Conservation (phyloP, 2,329 filamentous ascomycete genomes). For the Venturia effusa region DNA sequence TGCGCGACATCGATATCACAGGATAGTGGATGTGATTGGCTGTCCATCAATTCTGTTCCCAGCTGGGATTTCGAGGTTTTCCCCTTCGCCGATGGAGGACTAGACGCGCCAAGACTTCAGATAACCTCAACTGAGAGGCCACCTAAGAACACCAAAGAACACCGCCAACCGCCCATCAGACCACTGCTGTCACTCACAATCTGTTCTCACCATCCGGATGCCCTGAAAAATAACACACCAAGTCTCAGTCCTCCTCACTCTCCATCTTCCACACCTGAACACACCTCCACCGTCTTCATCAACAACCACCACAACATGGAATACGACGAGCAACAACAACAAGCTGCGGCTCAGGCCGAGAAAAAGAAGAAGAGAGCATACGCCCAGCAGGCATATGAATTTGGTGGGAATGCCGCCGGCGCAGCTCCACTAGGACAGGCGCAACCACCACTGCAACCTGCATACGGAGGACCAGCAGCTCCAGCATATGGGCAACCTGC, state of each 20-base stretch:
- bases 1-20: background rate
- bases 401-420: conserved; percentile 71
- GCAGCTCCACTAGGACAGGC: conserved; percentile 30
- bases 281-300: background rate
- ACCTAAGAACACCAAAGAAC: background rate
- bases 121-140: background rate
- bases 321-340: conserved; percentile 7
- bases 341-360: background rate
- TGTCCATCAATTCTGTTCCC: background rate
- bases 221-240: background rate
- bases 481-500: background rate
- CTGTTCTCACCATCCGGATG: background rate
- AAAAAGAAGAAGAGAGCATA: conserved; percentile 87
- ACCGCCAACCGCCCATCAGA: too few relatives aligned
- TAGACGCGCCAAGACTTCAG: background rate
- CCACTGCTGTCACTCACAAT: too few relatives aligned
- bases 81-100: too few relatives aligned
- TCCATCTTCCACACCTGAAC: background rate
- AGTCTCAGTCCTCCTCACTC: background rate
- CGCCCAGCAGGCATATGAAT: conserved; percentile 88
- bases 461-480: conserved; percentile 3
- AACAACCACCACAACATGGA: conserved; percentile 6
- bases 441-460: conserved; percentile 23
- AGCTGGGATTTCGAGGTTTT: background rate
- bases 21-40: background rate